Conservation (phyloP, 2,329 filamentous ascomycete genomes). For the Cladophialophora yegresii region DNA sequence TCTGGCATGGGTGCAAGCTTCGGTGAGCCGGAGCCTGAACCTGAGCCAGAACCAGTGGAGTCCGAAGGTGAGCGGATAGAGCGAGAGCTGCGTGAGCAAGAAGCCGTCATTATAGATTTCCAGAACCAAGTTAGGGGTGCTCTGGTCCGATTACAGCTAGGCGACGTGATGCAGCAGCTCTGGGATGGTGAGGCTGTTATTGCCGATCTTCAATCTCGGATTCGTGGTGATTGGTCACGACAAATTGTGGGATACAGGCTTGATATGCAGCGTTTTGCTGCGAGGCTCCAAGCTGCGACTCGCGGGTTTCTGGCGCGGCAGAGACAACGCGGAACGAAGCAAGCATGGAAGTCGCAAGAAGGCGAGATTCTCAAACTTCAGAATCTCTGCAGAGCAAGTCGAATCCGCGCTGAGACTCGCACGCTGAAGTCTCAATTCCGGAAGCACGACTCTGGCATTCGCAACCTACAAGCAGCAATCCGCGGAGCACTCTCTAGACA, state of each 20-base stretch:
- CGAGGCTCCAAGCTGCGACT: slow-evolving; percentile 74
- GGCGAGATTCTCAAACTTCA: slow-evolving; percentile 76
- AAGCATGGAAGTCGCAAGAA: slow-evolving; percentile 70
- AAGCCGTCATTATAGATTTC: slow-evolving; percentile 71
- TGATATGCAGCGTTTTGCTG: slow-evolving; percentile 78
- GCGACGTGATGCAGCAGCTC: slow-evolving; percentile 79
- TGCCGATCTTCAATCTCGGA: slow-evolving; percentile 78
- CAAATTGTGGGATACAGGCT: slow-evolving; percentile 81
- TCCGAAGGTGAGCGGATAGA: slow-evolving; percentile 87
- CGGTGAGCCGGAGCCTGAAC: slow-evolving; percentile 73
- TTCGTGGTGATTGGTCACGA: slow-evolving; percentile 83
- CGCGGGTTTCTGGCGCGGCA: slow-evolving; percentile 75
- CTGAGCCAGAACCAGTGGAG: slow-evolving; percentile 69
- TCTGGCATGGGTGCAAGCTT: slow-evolving; percentile 96
- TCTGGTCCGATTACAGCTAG: slow-evolving; percentile 72
- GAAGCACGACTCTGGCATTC: slow-evolving; percentile 48
- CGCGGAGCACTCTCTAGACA: slow-evolving; percentile 50
- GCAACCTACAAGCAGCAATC: slow-evolving; percentile 59
- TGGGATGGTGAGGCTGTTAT: slow-evolving; percentile 83
- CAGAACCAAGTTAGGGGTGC: slow-evolving; percentile 87
- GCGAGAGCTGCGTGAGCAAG: slow-evolving; percentile 76
- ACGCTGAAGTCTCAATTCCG: slow-evolving; percentile 45
- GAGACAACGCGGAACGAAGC: slow-evolving; percentile 62
- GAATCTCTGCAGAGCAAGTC: slow-evolving; percentile 68
- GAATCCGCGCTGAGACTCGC: slow-evolving; percentile 48